Base-by-base conservation (phyloP, 305 asterid genomes). In the Galium porrigens region DNA sequence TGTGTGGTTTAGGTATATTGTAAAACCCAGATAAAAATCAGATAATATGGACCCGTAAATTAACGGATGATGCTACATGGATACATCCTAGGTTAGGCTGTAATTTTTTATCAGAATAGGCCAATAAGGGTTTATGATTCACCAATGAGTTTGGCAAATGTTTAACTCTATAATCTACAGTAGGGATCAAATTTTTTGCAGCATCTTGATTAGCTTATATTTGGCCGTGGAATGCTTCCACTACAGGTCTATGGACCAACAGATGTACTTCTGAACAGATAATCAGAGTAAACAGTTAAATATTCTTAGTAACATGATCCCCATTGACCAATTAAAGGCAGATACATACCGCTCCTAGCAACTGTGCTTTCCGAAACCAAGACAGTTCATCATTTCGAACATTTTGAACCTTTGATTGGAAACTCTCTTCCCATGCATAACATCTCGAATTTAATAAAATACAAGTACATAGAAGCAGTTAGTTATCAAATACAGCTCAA, bases 391-490 rank as follows among this genome's bases (percentile, higher is more conserved):
- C 99, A 71, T 82, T 75, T 71, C 99, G 85, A 68, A 84, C 95
- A 78, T 69, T 68, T 70, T 85, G 95, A 76, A 92, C 86, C 82
- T 87, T 92, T 41, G 80, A 61, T 76, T 82, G 88, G 77, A 92
- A 92, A 81, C 97, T 92, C 44, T 77, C 61, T 81, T 89, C 97
- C 97, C 99, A 89, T 56, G 99, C 96, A 66, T 87, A 92, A 75
- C 91, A 92, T 81, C 96, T 89, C 90, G 72, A 79, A 48, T 15
- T 49, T 69, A 79, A 70, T 46, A 67, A 59, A 74, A 14, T 57
- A 68, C 15, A 58, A 73, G 56, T 54, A 54, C n/a, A 57, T 20
- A 9, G 0, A 27, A 29, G 15, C n/a, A 42, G 20, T 65, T 59
- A 49, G 62, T 49, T 22, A 33, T 22, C 32, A 3, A 42, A 33